phyloP scores from a whole-genome alignment of 495 filamentous ascomycete species.

The Terfezia claveryi region DNA sequence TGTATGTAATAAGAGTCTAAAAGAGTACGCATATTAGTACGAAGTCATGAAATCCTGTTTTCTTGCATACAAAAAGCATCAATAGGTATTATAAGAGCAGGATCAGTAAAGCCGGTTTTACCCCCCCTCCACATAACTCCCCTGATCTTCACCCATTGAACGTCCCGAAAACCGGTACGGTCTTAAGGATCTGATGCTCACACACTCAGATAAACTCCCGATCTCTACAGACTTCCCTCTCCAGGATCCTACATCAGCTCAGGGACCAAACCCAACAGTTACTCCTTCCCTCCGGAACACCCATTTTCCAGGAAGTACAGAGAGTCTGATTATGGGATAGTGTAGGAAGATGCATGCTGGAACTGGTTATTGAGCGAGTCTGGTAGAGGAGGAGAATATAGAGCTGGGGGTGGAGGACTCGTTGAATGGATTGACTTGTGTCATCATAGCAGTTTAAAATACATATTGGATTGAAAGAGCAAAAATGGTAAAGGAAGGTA shows the following conservation, averaged over 20 bases:
- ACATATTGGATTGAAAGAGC: background rate
- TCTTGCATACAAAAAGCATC: background rate
- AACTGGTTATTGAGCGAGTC: background rate
- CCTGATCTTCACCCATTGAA: background rate
- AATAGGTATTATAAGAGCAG: background rate
- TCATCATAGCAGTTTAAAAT: background rate
- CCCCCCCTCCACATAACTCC: background rate
- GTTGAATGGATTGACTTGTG: background rate
- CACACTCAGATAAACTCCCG: background rate
- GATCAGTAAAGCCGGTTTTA: background rate
- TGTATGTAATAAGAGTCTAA: no score
- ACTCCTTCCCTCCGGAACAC: background rate
- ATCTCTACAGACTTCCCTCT: background rate
- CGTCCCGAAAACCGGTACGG: background rate
- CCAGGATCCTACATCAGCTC: background rate
- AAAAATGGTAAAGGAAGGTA: background rate
- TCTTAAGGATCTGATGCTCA: background rate
- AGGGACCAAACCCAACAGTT: background rate
- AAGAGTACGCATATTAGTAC: background rate
- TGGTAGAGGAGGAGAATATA: background rate
- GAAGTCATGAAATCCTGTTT: background rate
- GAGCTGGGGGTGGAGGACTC: background rate
- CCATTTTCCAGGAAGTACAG: background rate
- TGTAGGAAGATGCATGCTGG: background rate
- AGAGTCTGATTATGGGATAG: background rate